Evolutionary conservation across 2,329 filamentous ascomycete species (phyloP), one percentile per base, ranked within the genome.

Genomic region (Trichoderma arundinaceum): DNA sequence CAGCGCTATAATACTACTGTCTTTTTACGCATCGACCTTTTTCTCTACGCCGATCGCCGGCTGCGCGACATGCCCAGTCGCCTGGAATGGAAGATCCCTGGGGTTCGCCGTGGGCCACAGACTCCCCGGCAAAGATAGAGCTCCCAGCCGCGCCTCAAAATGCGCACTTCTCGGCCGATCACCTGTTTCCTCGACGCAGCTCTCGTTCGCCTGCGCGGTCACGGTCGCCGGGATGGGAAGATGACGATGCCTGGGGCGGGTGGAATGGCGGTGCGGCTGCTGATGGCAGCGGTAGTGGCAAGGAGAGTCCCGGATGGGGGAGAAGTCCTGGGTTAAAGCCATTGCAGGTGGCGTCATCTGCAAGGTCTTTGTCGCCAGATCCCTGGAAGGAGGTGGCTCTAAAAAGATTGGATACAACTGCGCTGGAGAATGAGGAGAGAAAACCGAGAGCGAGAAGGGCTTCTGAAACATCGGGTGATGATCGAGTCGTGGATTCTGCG

Each of bases 21-120:
- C 9, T 8, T 22, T 17, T 38, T 28, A 22, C 49, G n/a, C 17
- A 46, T 44, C 59, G 49, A 53, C 15, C 41, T 17, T 49, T 28
- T 5, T 19, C 17, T 57, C 4, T 46, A 28, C 44, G 19, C 4
- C 49, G 19, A 22, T 54, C 35, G 43, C 52, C 22, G 22, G 32
- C 63, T 33, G 68, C 73, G 69, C 75, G 75, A 74, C 72, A 77
- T 75, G 76, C 74, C 43, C 70, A 68, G 69, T 71, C 72, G 73
- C 70, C 69, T 74, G 77, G 73, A 69, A 88, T 88, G 85, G 85
- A 88, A 75, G 84, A 88, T 84, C 85, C 85, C 72, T 88, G 85
- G 85, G 83, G 82, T 76, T 86, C 84, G 71, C 85, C 85, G 76
- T 87, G 85, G 85, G 80, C 82, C 67, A 79, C 78, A 66, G 73